Conservation (phyloP, 2,329 filamentous ascomycete species). For the Fusarium globosum region DNA sequence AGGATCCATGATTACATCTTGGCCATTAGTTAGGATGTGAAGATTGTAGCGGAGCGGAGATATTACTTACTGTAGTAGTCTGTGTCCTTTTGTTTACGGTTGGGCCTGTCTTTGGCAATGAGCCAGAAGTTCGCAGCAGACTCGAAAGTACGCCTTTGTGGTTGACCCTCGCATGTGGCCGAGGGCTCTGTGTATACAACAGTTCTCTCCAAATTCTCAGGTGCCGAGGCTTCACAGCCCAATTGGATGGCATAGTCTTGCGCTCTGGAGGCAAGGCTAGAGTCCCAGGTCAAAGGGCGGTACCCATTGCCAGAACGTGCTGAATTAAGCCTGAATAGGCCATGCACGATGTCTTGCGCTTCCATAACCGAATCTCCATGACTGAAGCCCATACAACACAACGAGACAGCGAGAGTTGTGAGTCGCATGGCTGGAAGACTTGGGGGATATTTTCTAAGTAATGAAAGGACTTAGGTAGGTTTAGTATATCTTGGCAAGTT, state of each 20-base stretch:
- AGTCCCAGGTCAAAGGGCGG: background rate
- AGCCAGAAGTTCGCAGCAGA: background rate
- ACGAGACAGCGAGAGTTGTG: background rate
- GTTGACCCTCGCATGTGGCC: background rate
- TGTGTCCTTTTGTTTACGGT: background rate
- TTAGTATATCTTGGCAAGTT: background rate
- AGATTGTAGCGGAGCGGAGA: background rate
- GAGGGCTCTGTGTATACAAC: background rate
- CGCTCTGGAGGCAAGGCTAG: background rate
- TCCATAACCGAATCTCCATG: background rate
- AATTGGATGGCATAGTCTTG: background rate
- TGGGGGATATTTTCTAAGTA: background rate
- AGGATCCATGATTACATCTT: background rate
- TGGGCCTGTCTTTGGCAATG: background rate
- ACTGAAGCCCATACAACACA: background rate
- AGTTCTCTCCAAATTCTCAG: background rate
- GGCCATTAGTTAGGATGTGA: background rate
- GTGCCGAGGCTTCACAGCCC: background rate
- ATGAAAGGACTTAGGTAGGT: background rate
- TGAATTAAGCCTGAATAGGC: background rate
- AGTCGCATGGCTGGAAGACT: background rate
- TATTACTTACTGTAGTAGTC: background rate
- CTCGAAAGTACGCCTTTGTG: background rate
- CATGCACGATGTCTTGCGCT: background rate
- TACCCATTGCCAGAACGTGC: background rate